A percentile compares a stretch with the other conserved stretches of the same genome.
Evolutionary conservation across 139 green algal genomes (phyloP).

Genomic region (Micractinium conductrix): DNA sequence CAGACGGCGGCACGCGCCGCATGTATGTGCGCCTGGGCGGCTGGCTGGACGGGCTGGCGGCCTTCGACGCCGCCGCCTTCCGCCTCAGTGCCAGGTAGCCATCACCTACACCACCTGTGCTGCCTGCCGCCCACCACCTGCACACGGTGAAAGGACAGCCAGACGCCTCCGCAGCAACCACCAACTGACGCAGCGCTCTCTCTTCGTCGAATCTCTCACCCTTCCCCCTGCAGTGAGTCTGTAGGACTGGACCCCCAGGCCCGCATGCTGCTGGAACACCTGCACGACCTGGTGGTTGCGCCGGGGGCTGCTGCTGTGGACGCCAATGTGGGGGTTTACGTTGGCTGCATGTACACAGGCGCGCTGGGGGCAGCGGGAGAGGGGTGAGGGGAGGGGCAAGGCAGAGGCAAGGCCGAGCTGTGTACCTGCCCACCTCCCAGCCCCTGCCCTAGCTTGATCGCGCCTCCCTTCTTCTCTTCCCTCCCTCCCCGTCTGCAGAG

Average conservation of each 20-base stretch:
- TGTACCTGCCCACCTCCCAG: too few species aligned
- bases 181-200: too few species aligned
- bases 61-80: slow-evolving; percentile 74
- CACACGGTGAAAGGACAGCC: too few species aligned
- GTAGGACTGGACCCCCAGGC: slow-evolving; percentile 77
- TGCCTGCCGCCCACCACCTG: not conserved
- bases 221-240: slow-evolving; percentile 48
- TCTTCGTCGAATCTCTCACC: not conserved
- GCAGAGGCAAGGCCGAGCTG: too few species aligned
- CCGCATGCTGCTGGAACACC: slow-evolving; percentile 67
- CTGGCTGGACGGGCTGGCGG: slow-evolving; percentile 56
- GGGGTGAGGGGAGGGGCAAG: too few species aligned
- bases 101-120: not conserved
- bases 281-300: slow-evolving; percentile 31
- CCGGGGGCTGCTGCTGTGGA: not conserved
- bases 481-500: slow-evolving; percentile 20
- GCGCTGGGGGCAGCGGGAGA: not conserved
- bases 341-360: slow-evolving; percentile 74
- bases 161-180: too few species aligned
- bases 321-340: slow-evolving; percentile 69
- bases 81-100: slow-evolving; percentile 40
- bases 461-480: not conserved
- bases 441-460: too few species aligned
- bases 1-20: slow-evolving; percentile 3
- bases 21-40: slow-evolving; percentile 64